These are phyloP conservation scores for Russula vinacea DNA, from an alignment of 768 basidiomycete species.

Conservation along the genomic window DNA sequence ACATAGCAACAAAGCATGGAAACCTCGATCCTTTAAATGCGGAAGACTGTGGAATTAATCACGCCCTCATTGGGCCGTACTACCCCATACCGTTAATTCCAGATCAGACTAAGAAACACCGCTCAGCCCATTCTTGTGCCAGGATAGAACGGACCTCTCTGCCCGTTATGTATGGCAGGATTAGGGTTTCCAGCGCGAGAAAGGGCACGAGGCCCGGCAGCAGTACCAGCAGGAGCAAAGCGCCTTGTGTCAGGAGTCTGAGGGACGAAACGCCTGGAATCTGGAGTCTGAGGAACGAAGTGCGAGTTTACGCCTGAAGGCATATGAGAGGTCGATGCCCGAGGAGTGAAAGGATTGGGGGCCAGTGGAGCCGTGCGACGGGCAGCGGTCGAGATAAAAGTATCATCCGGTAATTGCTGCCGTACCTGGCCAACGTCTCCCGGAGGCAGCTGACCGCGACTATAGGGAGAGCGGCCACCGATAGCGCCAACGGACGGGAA, in stretches of 20 bases:
- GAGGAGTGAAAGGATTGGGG: slow-evolving; percentile 20
- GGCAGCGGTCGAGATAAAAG: slow-evolving; percentile 4
- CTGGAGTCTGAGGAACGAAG: slow-evolving; percentile 29
- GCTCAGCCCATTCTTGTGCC: slow-evolving; percentile 33
- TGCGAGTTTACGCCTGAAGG: slow-evolving; percentile 6
- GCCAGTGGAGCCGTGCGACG: background rate
- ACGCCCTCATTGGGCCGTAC: background rate
- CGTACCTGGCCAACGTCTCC: slow-evolving; percentile 1
- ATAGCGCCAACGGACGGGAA: background rate
- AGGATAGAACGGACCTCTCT: slow-evolving; percentile 55
- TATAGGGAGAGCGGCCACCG: background rate
- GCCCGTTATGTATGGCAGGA: slow-evolving; percentile 32
- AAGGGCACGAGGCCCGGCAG: slow-evolving; percentile 17
- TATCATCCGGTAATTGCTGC: slow-evolving; percentile 4
- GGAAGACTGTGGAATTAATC: slow-evolving; percentile 3
- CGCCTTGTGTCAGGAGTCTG: slow-evolving; percentile 28
- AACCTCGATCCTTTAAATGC: slow-evolving; percentile 1
- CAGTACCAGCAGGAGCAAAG: slow-evolving; percentile 23
- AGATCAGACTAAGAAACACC: background rate
- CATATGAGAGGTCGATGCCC: slow-evolving; percentile 17
- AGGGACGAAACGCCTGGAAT: slow-evolving; percentile 26
- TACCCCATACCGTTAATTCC: background rate
- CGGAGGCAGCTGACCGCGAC: slow-evolving; percentile 5
- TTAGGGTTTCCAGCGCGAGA: slow-evolving; percentile 28
- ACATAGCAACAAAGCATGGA: slow-evolving; percentile 1